Evolutionary conservation across 148 eudicot genomes (phyloP), one percentile per base, ranked within the genome.

Genomic region (Nyssa sinensis): DNA sequence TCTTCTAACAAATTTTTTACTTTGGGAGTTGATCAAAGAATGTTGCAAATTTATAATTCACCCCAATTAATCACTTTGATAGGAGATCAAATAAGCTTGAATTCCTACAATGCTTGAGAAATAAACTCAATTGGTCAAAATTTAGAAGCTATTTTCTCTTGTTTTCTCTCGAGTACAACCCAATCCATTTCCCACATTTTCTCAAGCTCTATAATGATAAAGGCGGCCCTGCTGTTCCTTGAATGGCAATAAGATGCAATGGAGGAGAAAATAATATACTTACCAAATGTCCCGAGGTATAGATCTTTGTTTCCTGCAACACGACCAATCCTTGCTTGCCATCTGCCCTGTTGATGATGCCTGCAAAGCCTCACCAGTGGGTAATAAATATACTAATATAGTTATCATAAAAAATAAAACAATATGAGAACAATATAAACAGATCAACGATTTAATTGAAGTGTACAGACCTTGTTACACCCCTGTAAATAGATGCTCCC

Each of bases 301-400:
- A 95, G 70, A 81, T 95, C 98, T 74, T 95, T 95, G 70, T 95
- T 95, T 62, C 98, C 98, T 3, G 98, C 98, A 62, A 95, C 98
- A 67, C 98, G 98, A 60, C 98, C 98, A 30, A 95, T 95, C 69
- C 98, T 90, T 62, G 98, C 98, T 79, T 95, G 98, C 98, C 98
- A 95, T 16, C 98, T 86, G 24, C 98, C 98, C 85, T 95, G 98
- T 73, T 95, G 98, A 74, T 95, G 98, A 82, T 95, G 98, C 84
- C 98, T 93, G 82, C 73, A 74, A 35, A 63, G 55, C 62, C 68
- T 19, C 19, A 49, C 37, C 23, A 19, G 5, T n/a, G 59, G 59
- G 3, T 55, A 55, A 55, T 55, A n/a, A 55, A n/a, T 17, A 55
- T 55, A n/a, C n/a, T n/a, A n/a, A n/a, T n/a, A 55, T 19, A 55